phyloP scores from a whole-genome alignment of 176 grass and related monocot species.

The Phoenix dactylifera region DNA sequence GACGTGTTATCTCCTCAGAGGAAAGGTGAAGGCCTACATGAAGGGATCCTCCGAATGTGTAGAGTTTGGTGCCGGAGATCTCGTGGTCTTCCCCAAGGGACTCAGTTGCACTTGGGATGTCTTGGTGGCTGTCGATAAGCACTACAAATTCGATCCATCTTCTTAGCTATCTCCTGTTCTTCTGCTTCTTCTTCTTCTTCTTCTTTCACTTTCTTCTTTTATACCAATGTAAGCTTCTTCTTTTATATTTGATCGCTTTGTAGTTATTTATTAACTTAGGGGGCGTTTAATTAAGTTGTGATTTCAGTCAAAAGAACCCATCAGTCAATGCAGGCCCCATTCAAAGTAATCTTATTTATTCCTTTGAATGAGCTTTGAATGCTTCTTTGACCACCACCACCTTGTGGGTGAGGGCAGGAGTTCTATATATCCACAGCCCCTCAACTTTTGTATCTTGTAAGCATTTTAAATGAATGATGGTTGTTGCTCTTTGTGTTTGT shows the following conservation, averaged over 20 bases:
- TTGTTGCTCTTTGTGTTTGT: background rate
- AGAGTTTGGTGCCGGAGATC: constrained; percentile 85
- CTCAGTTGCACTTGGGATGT: constrained; percentile 92
- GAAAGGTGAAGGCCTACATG: constrained; percentile 60
- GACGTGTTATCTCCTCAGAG: constrained; percentile 86
- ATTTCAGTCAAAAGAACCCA: constrained; percentile 1
- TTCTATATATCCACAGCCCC: background rate
- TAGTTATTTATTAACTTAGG: background rate
- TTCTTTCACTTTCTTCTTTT: background rate
- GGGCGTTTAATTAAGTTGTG: background rate
- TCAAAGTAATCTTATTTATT: constrained; percentile 3
- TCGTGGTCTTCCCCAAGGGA: constrained; percentile 88
- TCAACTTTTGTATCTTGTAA: background rate
- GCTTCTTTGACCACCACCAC: background rate
- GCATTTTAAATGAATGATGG: background rate
- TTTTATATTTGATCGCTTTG: background rate
- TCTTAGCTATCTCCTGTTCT: constrained; percentile 2
- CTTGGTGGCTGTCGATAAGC: constrained; percentile 63
- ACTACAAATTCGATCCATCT: constrained; percentile 88
- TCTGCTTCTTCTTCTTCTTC: no score
- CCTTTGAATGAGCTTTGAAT: constrained; percentile 1
- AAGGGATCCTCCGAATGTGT: constrained; percentile 68
- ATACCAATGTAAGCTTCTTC: background rate
- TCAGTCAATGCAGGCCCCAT: constrained; percentile 1
- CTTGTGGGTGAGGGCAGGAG: background rate